Conservation (phyloP, 345 rosid genomes). For the Moricandia moricandioides region DNA sequence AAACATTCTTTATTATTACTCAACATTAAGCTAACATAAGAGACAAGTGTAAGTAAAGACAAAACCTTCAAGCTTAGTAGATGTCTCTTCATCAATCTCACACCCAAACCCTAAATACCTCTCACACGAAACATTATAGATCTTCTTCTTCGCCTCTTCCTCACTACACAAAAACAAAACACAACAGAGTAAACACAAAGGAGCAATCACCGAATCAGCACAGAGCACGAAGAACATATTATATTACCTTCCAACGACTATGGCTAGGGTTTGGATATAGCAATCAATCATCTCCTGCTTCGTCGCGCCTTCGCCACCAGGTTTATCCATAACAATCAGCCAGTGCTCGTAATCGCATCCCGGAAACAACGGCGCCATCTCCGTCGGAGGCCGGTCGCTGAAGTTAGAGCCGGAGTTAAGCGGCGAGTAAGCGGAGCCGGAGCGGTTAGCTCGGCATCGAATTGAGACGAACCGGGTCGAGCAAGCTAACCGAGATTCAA, state of each 20-base stretch:
- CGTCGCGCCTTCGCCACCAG: slow-evolving; percentile 80
- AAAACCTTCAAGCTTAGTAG: slow-evolving; percentile 85
- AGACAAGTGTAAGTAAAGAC: neutral
- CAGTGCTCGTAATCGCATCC: slow-evolving; percentile 96
- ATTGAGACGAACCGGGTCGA: slow-evolving; percentile 49
- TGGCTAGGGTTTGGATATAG: slow-evolving; percentile 75
- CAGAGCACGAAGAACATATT: too few relatives aligned
- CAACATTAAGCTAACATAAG: slow-evolving; percentile 4
- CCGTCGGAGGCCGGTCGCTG: slow-evolving; percentile 93
- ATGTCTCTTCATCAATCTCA: slow-evolving; percentile 94
- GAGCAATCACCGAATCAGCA: too few relatives aligned
- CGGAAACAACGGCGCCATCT: slow-evolving; percentile 91
- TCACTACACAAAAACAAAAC: slow-evolving; percentile 43
- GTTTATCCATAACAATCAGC: slow-evolving; percentile 96
- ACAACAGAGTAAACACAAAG: neutral
- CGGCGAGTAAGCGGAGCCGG: slow-evolving; percentile 83
- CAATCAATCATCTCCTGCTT: slow-evolving; percentile 97
- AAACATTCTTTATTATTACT: neutral
- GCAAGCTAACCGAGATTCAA: slow-evolving; percentile 20
- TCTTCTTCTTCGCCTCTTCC: slow-evolving; percentile 89
- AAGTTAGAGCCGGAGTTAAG: slow-evolving; percentile 84
- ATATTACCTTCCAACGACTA: slow-evolving; percentile 69
- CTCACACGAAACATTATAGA: slow-evolving; percentile 95
- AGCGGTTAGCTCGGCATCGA: slow-evolving; percentile 69
- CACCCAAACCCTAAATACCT: slow-evolving; percentile 94